Conservation (phyloP, 164 flowering plant genomes). For the Berberis vulgaris region DNA sequence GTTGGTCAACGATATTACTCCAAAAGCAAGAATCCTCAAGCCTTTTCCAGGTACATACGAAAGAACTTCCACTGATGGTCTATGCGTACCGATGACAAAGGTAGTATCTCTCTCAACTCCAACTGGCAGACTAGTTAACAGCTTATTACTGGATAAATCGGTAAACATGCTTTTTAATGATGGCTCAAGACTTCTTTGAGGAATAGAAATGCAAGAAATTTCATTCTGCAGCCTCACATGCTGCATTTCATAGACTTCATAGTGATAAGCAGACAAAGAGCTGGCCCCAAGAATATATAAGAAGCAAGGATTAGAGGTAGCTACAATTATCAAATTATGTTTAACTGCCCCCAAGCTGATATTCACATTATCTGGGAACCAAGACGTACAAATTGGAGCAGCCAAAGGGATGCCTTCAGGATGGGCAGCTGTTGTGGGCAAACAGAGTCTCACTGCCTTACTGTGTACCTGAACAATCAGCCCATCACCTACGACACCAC, state of each 20-base stretch:
- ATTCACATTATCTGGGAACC: slow-evolving; percentile 60
- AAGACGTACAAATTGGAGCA: slow-evolving; percentile 59
- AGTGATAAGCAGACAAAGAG: slow-evolving; percentile 34
- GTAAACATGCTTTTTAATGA: slow-evolving; percentile 13
- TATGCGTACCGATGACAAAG: slow-evolving; percentile 87
- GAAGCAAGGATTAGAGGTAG: slow-evolving; percentile 83
- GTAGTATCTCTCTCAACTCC: slow-evolving; percentile 40
- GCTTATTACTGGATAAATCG: slow-evolving; percentile 12
- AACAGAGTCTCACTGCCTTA: slow-evolving; percentile 68
- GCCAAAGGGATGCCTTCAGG: slow-evolving; percentile 58
- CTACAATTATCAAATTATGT: slow-evolving; percentile 50
- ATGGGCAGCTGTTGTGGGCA: slow-evolving; percentile 73
- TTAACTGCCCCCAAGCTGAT: slow-evolving; percentile 89
- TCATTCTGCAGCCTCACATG: slow-evolving; percentile 62
- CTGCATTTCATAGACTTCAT: slow-evolving; percentile 74
- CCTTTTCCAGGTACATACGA: slow-evolving; percentile 51
- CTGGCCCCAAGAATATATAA: slow-evolving; percentile 65
- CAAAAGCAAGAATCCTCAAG: slow-evolving; percentile 53
- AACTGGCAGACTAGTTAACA: slow-evolving; percentile 20
- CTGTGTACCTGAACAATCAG: slow-evolving; percentile 74
- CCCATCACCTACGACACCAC: slow-evolving; percentile 77
- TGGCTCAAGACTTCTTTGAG: slow-evolving; percentile 28
- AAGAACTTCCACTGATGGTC: slow-evolving; percentile 84
- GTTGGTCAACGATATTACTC: slow-evolving; percentile 57
- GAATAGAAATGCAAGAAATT: slow-evolving; percentile 80